Conservation (phyloP, 495 filamentous ascomycete genomes). For the Darksidea phi region DNA sequence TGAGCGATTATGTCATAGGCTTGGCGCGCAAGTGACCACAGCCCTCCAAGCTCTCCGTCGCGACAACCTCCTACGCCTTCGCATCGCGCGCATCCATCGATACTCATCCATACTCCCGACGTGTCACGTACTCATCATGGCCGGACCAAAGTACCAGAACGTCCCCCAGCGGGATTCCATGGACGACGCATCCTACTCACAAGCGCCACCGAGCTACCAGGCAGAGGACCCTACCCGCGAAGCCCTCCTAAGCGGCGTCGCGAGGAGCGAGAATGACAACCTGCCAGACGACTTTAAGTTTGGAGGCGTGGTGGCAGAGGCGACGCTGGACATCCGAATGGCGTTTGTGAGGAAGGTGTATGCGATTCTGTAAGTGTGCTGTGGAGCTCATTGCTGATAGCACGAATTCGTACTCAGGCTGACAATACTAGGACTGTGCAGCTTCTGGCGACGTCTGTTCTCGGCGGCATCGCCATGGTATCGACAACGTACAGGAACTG, state of each 20-base stretch:
- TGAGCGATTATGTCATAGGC: no score
- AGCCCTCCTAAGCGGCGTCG: conserved; percentile 58
- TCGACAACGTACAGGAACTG: conserved; percentile 74
- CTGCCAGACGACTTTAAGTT: conserved; percentile 99
- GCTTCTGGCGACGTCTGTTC: conserved; percentile 75
- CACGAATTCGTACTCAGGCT: neutral
- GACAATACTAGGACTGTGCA: conserved; percentile 67
- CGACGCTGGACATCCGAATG: conserved; percentile 91
- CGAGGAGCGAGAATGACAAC: conserved; percentile 83
- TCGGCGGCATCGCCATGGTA: conserved; percentile 83
- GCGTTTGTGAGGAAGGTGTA: conserved; percentile 96
- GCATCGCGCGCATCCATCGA: no score
- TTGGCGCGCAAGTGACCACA: no score
- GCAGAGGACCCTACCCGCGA: conserved; percentile 51
- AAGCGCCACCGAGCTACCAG: conserved; percentile 82
- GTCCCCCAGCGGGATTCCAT: conserved; percentile 46
- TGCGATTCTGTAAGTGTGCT: conserved; percentile 64
- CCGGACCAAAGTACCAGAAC: conserved; percentile 45
- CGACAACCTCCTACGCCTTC: no score
- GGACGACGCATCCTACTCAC: conserved; percentile 59
- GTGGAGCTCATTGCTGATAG: neutral
- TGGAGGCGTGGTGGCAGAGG: conserved; percentile 86
- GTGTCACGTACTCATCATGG: conserved; percentile 25
- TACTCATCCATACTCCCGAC: no score
- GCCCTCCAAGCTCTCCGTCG: conserved; percentile 12